Evolutionary conservation across 306 rosid species (phyloP).

Genomic region (Prunus mira): DNA sequence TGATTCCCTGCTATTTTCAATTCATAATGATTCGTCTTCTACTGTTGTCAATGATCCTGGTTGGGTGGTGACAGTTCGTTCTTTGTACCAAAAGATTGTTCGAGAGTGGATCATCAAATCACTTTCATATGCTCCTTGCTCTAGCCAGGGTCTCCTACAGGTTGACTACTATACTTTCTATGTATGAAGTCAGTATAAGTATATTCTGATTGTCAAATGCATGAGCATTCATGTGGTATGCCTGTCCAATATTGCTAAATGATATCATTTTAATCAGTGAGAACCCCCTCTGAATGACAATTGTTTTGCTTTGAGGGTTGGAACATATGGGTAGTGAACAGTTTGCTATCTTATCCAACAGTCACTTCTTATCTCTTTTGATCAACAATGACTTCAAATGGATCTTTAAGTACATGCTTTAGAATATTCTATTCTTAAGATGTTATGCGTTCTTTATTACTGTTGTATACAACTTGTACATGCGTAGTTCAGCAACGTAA

Average conservation of each 20-base stretch:
- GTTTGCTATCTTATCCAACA: background rate
- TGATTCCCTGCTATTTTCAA: constrained; percentile 82
- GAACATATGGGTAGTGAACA: background rate
- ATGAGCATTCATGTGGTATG: background rate
- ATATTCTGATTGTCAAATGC: constrained; percentile 2
- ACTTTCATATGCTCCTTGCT: constrained; percentile 90
- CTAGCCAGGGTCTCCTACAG: constrained; percentile 99
- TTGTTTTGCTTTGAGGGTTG: background rate
- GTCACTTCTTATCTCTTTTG: background rate
- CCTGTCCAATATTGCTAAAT: background rate
- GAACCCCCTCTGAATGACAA: background rate
- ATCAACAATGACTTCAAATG: background rate
- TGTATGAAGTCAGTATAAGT: constrained; percentile 19
- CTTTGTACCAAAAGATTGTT: constrained; percentile 84
- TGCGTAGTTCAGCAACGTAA: background rate
- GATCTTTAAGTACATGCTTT: background rate
- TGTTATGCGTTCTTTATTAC: background rate
- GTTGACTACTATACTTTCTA: constrained; percentile 41
- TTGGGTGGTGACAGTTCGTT: constrained; percentile 78
- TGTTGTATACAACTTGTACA: background rate
- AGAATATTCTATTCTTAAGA: background rate
- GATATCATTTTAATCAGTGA: background rate
- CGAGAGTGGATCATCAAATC: constrained; percentile 96
- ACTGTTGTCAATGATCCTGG: constrained; percentile 84
- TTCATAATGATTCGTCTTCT: constrained; percentile 70